These are phyloP conservation scores for Haberlea rhodopensis DNA, from an alignment of 257 asterid genomes.

Conservation along the genomic window DNA sequence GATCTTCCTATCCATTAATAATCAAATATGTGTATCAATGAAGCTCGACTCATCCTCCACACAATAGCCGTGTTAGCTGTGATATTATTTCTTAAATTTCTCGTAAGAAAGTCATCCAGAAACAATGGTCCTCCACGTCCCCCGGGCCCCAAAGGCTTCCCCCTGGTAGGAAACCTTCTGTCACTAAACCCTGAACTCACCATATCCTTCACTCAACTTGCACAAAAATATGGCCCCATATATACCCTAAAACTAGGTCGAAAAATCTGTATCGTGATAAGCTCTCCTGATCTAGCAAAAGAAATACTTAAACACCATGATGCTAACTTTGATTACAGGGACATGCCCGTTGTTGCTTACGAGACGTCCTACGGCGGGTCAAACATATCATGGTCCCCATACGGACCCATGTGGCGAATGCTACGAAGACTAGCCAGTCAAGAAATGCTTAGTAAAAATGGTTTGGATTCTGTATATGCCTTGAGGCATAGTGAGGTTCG, in stretches of 20 bases:
- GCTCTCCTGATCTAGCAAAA: conserved; percentile 49
- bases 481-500: conserved; percentile 52
- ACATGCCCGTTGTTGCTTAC: conserved; percentile 59
- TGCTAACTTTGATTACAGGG: conserved; percentile 62
- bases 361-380: conserved; percentile 62
- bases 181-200: conserved; percentile 84
- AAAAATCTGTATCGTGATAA: conserved; percentile 52
- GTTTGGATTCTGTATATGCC: conserved; percentile 50
- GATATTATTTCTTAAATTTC: neutral
- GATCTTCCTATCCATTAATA: too few species aligned
- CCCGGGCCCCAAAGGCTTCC: conserved; percentile 60
- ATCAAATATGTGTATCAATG: too few species aligned
- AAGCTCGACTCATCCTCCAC: too few species aligned
- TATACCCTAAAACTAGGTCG: conserved; percentile 53
- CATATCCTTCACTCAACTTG: conserved; percentile 44
- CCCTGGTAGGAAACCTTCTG: conserved; percentile 62
- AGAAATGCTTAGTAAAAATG: conserved; percentile 48
- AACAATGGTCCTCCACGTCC: conserved; percentile 21
- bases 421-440: conserved; percentile 54
- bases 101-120: conserved; percentile 7
- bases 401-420: conserved; percentile 79
- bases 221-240: conserved; percentile 55
- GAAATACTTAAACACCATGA: conserved; percentile 66
- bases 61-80: neutral
- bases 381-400: conserved; percentile 64